Conservation (phyloP, 1,284 basidiomycete genomes). For the Trametes hirsuta region DNA sequence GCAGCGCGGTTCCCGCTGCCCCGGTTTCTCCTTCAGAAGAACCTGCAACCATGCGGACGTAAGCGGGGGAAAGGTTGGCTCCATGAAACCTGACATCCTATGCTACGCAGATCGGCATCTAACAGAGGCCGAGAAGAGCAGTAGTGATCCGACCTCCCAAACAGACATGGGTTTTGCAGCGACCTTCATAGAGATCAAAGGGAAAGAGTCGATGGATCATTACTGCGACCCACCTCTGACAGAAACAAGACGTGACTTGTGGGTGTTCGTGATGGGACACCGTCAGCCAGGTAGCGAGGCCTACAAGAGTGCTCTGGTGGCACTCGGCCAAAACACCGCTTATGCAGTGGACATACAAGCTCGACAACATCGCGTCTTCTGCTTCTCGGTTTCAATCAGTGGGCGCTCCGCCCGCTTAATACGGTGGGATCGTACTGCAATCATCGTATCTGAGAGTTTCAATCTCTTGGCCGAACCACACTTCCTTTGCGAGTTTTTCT, state of each 20-base stretch:
- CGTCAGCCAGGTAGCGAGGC: background rate
- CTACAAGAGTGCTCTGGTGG: background rate
- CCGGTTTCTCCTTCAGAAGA: slow-evolving; percentile 8
- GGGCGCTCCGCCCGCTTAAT: slow-evolving; percentile 8
- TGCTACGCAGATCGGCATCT: slow-evolving; percentile 3
- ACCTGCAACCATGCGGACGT: background rate
- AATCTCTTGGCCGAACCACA: background rate
- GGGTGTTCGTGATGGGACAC: too few species aligned
- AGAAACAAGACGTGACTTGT: too few species aligned
- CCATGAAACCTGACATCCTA: slow-evolving; percentile 7
- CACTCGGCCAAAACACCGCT: slow-evolving; percentile 5
- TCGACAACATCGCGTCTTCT: slow-evolving; percentile 8
- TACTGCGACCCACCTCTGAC: background rate
- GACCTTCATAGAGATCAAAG: slow-evolving; percentile 13
- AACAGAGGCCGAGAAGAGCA: background rate
- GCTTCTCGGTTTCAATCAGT: slow-evolving; percentile 8
- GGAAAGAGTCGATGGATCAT: background rate
- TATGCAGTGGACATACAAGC: slow-evolving; percentile 7
- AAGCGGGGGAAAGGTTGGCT: background rate
- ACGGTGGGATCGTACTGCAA: slow-evolving; percentile 18
- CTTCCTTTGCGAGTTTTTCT: slow-evolving; percentile 8
- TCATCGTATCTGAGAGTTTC: slow-evolving; percentile 6
- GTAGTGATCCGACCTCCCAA: background rate
- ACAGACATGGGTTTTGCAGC: slow-evolving; percentile 9
- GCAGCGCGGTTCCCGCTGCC: slow-evolving; percentile 6